These are phyloP conservation scores for Lecanoromycetidae sp. DNA, from an alignment of 2,329 filamentous ascomycete genomes.

Conservation along the genomic window DNA sequence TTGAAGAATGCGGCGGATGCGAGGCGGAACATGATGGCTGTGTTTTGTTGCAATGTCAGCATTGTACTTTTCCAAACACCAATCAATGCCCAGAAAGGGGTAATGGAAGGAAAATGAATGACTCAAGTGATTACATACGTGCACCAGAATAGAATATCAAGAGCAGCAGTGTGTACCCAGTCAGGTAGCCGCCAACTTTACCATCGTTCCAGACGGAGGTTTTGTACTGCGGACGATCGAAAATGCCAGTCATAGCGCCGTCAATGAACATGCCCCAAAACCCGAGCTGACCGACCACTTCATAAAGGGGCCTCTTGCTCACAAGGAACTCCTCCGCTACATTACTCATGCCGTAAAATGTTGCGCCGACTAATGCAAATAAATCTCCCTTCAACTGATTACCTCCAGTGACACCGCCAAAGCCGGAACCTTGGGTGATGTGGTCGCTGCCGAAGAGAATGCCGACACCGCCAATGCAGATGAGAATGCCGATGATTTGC, in stretches of 20 bases:
- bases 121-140: no score
- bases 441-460: constrained; percentile 79
- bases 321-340: constrained; percentile 93
- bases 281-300: constrained; percentile 83
- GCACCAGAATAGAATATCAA: constrained; percentile 77
- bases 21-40: constrained; percentile 79
- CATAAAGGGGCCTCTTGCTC: constrained; percentile 72
- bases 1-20: constrained; percentile 91
- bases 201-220: constrained; percentile 49
- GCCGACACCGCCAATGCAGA: constrained; percentile 86
- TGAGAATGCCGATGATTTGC: constrained; percentile 74
- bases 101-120: no score
- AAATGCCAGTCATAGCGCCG: constrained; percentile 79
- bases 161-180: constrained; percentile 79
- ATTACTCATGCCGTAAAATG: constrained; percentile 82
- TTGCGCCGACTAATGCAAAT: constrained; percentile 79
- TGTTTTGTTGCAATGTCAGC: no score
- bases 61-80: no score
- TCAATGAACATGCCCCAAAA: constrained; percentile 86
- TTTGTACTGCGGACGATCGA: constrained; percentile 65
- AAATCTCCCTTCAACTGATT: constrained; percentile 81
- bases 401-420: constrained; percentile 41
- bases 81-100: no score
- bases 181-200: constrained; percentile 64
- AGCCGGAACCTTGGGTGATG: constrained; percentile 58